Conservation (phyloP, 108 stramenopile genomes). For the Schizochytrium sp. region DNA sequence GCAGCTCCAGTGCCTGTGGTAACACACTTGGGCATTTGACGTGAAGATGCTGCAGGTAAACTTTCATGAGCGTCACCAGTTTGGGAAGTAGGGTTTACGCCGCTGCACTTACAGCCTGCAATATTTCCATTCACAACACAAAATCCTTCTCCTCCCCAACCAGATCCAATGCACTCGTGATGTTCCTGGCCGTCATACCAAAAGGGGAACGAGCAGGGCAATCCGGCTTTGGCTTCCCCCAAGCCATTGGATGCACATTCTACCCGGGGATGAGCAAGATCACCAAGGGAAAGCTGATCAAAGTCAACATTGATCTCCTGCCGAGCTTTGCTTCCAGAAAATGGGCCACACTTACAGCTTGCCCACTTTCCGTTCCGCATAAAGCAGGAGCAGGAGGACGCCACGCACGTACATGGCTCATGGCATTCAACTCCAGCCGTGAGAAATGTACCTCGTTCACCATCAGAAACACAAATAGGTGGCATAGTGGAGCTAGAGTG, state of each 20-base stretch:
- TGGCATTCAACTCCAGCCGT: slow-evolving; percentile 14
- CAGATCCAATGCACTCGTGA: slow-evolving; percentile 35
- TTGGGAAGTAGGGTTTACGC: neutral
- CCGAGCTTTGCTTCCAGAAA: neutral
- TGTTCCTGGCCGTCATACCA: slow-evolving; percentile 37
- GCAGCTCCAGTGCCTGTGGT: slow-evolving; percentile 35
- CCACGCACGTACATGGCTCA: slow-evolving; percentile 4
- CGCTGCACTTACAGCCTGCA: slow-evolving; percentile 15
- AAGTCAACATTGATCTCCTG: neutral
- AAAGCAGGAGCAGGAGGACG: slow-evolving; percentile 23
- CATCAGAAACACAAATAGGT: slow-evolving; percentile 10
- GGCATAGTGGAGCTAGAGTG: neutral
- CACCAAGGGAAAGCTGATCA: neutral
- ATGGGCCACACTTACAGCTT: slow-evolving; percentile 23
- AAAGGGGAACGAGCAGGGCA: slow-evolving; percentile 33
- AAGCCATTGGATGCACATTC: slow-evolving; percentile 3
- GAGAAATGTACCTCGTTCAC: slow-evolving; percentile 1
- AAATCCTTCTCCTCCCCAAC: slow-evolving; percentile 42
- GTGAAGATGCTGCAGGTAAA: neutral
- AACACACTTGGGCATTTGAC: neutral
- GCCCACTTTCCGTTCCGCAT: slow-evolving; percentile 57
- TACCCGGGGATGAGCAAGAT: neutral
- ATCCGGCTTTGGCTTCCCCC: neutral
- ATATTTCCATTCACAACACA: slow-evolving; percentile 23
- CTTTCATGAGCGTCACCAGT: neutral